Conservation (phyloP, 805 yeast genomes). For the Candida maltosa region DNA sequence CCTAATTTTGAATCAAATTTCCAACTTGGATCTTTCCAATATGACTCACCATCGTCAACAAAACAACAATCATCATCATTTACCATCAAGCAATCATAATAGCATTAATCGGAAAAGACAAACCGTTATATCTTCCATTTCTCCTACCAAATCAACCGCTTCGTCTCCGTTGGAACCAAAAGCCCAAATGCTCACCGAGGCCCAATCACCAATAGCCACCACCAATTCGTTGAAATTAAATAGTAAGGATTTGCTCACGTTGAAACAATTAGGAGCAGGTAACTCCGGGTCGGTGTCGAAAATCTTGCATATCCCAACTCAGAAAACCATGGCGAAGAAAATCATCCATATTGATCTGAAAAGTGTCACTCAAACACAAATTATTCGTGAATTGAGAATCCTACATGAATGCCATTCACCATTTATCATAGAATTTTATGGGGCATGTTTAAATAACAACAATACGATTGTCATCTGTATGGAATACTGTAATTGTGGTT, state of each 20-base stretch:
- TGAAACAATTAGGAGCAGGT: constrained; percentile 85
- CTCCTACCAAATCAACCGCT: constrained; percentile 33
- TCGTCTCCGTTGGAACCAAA: constrained; percentile 16
- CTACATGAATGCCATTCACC: constrained; percentile 86
- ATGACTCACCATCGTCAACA: neutral
- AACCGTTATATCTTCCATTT: constrained; percentile 40
- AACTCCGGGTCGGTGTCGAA: constrained; percentile 91
- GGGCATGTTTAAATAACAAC: constrained; percentile 67
- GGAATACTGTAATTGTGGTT: constrained; percentile 96
- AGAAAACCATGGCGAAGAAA: constrained; percentile 86
- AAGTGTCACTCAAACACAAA: constrained; percentile 73
- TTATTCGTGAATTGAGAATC: constrained; percentile 82
- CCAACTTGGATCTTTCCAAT: constrained; percentile 19
- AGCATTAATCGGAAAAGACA: constrained; percentile 27
- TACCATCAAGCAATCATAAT: constrained; percentile 3
- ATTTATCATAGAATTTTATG: constrained; percentile 84
- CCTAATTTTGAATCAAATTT: constrained; percentile 23
- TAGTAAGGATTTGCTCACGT: constrained; percentile 64
- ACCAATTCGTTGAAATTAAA: constrained; percentile 27
- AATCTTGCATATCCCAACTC: constrained; percentile 84
- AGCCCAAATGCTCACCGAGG: constrained; percentile 3
- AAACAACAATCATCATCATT: constrained; percentile 3
- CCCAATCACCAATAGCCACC: constrained; percentile 31
- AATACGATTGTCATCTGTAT: constrained; percentile 84
- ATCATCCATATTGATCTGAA: constrained; percentile 83